Conservation (phyloP, 768 basidiomycete species). For the Dacryopinax spathularia region DNA sequence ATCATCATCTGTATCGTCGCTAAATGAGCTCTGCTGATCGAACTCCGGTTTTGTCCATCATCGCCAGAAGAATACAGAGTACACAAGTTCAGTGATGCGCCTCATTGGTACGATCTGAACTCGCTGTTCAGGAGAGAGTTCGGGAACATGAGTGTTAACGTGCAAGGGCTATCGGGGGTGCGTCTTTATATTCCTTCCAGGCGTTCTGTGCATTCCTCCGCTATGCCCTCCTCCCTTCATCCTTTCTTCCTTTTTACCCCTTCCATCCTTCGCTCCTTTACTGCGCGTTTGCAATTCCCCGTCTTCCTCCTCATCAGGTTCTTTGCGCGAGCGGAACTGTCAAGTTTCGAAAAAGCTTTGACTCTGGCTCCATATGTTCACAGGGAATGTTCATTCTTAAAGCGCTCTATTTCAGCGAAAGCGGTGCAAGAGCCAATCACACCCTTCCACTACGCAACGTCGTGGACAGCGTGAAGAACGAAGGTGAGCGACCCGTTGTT, state of each 20-base stretch:
- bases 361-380: no score
- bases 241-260: no score
- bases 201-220: neutral
- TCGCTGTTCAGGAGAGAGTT: conserved; percentile 73
- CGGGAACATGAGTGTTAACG: conserved; percentile 77
- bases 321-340: no score
- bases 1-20: no score
- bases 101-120: conserved; percentile 86
- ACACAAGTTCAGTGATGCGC: conserved; percentile 53
- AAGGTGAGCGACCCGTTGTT: conserved; percentile 72
- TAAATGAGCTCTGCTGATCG: neutral
- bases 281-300: no score
- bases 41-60: conserved; percentile 61
- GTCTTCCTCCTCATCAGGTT: no score
- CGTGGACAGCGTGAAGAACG: conserved; percentile 46
- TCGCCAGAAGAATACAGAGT: conserved; percentile 57
- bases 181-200: conserved; percentile 13
- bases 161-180: conserved; percentile 81
- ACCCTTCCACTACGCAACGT: conserved; percentile 67
- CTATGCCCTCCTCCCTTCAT: conserved; percentile 7
- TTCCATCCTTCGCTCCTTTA: no score
- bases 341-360: no score
- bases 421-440: conserved; percentile 69
- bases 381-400: conserved; percentile 76
- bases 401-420: conserved; percentile 77